These are phyloP conservation scores for Cyclotella atomus DNA, from an alignment of 108 stramenopile genomes.

Conservation along the genomic window DNA sequence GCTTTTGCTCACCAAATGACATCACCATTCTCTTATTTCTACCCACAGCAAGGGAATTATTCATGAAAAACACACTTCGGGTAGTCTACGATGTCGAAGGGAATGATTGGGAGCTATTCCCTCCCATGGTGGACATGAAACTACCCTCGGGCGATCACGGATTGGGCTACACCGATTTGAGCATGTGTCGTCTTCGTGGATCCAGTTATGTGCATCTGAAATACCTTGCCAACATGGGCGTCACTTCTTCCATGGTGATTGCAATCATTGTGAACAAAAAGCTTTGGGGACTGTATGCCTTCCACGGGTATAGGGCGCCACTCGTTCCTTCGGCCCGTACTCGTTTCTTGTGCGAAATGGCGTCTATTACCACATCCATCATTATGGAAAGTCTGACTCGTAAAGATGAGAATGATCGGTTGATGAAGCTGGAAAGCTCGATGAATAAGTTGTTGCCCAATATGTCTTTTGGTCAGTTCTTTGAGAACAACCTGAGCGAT, in stretches of 20 bases:
- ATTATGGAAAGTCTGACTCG: conserved; percentile 36
- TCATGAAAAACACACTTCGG: conserved; percentile 29
- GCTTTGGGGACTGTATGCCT: conserved; percentile 43
- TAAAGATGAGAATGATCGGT: conserved; percentile 12
- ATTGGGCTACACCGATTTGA: conserved; percentile 36
- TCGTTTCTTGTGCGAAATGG: conserved; percentile 46
- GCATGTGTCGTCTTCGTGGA: conserved; percentile 38
- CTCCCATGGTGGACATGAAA: background rate
- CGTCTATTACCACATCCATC: conserved; percentile 27
- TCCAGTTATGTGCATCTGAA: conserved; percentile 35
- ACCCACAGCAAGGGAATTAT: conserved; percentile 24
- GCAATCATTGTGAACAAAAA: conserved; percentile 45
- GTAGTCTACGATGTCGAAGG: conserved; percentile 31
- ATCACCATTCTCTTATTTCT: too few species aligned
- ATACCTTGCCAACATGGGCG: conserved; percentile 48
- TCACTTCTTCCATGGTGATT: conserved; percentile 39
- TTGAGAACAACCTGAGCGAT: background rate
- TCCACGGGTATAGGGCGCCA: conserved; percentile 38
- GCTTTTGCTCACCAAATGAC: too few species aligned
- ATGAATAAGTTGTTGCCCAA: background rate
- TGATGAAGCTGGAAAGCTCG: conserved; percentile 20
- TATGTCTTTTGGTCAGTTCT: background rate
- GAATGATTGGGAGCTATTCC: conserved; percentile 15
- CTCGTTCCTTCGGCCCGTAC: conserved; percentile 26
- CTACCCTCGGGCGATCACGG: background rate